Conservation (phyloP, 495 filamentous ascomycete species). For the Aspergillus ellipticus region DNA sequence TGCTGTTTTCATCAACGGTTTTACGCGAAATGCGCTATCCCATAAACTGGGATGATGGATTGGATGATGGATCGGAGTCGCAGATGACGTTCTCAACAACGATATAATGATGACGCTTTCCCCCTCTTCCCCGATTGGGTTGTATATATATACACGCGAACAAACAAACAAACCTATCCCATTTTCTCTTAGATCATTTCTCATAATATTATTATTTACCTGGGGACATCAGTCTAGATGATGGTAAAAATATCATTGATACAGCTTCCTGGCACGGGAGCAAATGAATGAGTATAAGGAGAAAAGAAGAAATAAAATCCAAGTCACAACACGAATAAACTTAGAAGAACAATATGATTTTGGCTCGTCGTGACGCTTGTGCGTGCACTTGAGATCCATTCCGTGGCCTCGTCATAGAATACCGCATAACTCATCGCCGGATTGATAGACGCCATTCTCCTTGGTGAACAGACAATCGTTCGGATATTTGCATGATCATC, state of each 20-base stretch:
- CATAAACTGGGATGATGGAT: slow-evolving; percentile 10
- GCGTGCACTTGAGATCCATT: neutral
- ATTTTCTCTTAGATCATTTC: slow-evolving; percentile 3
- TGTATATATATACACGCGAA: slow-evolving; percentile 8
- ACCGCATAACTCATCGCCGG: neutral
- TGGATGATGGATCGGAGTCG: slow-evolving; percentile 21
- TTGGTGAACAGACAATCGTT: neutral
- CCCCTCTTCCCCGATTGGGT: neutral
- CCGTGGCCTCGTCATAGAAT: neutral
- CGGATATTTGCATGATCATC: neutral
- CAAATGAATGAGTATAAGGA: slow-evolving; percentile 8
- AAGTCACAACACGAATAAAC: neutral
- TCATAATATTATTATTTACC: neutral
- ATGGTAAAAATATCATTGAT: slow-evolving; percentile 9
- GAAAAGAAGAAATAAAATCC: slow-evolving; percentile 3
- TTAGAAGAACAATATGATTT: neutral
- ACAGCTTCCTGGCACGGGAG: slow-evolving; percentile 11
- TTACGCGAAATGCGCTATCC: slow-evolving; percentile 7
- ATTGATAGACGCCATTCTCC: slow-evolving; percentile 1
- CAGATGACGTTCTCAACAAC: slow-evolving; percentile 45
- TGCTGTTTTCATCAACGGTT: slow-evolving; percentile 7
- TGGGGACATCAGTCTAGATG: neutral
- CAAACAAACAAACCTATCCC: slow-evolving; percentile 7
- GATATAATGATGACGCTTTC: slow-evolving; percentile 24
- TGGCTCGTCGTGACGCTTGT: neutral